Base-by-base conservation (phyloP, 106 monocot genomes). In the Agapanthus africanus region DNA sequence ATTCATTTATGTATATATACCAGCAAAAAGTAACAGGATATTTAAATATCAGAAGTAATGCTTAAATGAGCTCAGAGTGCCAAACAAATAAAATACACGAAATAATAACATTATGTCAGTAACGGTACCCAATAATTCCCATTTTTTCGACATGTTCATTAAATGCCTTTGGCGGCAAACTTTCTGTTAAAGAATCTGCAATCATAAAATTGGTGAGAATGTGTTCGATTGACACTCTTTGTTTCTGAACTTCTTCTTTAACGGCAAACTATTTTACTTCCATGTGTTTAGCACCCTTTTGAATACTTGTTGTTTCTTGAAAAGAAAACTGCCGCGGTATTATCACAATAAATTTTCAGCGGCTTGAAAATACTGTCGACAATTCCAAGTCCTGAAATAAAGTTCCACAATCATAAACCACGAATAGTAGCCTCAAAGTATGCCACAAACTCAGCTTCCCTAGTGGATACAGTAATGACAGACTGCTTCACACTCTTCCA, bases 291-390 rank as follows among this genome's bases (percentile, higher is more conserved):
- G 16, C 44, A 62, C 74, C 26, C 7, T n/a, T 74, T 74, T 0
- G 52, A 74, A 56, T 54, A 67, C 37, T 56, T 74, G 10, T 56
- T 28, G 5, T 66, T 66, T n/a, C 66, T 66, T 15, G 37, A 74
- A 22, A 66, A 54, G 0, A 74, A 65, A 4, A 66, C 26, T 40
- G 19, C 18, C 66, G 22, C 9, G 1, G 8, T 7, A 40, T 66
- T 66, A 65, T 74, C 30, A 74, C 31, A 56, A 41, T 74, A 66
- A 66, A 74, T 19, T 56, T 74, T 74, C 40, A 66, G 3, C 36
- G 16, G 38, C 54, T 30, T 66, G 16, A 16, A 14, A 56, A 72
- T 72, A 19, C 3, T 31, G 28, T 72, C 0, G 18, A 42, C 10
- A 61, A 62, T 26, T n/a, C 32, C 16, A 66, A 54, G 38, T n/a